Evolutionary conservation across 2,329 filamentous ascomycete genomes (phyloP).

Genomic region (Trichoderma asperellum): DNA sequence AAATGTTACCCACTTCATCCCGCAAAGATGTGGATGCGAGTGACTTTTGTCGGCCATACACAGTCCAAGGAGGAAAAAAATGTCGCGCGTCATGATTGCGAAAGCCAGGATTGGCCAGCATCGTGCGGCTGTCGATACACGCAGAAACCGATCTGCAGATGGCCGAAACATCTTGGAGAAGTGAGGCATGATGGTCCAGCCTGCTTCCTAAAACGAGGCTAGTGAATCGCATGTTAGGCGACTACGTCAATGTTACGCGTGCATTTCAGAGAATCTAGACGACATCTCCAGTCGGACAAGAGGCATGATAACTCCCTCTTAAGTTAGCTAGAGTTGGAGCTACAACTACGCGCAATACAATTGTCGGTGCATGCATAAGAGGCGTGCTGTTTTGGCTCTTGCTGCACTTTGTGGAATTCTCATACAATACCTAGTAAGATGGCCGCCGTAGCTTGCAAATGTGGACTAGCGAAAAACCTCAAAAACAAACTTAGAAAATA

Average conservation of each 20-base stretch:
- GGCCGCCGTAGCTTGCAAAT: not conserved
- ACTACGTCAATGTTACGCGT: slow-evolving; percentile 22
- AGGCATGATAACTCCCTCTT: not conserved
- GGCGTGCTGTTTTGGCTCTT: not conserved
- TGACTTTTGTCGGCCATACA: slow-evolving; percentile 6
- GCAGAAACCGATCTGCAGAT: slow-evolving; percentile 13
- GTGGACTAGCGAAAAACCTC: not conserved
- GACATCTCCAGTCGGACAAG: not conserved
- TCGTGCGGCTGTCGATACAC: not conserved
- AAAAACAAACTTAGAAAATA: not conserved
- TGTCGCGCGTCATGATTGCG: slow-evolving; percentile 24
- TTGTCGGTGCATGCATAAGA: not conserved
- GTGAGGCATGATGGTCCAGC: not conserved
- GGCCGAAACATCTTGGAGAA: not conserved
- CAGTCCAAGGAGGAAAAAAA: slow-evolving; percentile 8
- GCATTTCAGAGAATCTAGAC: not conserved
- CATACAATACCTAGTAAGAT: not conserved
- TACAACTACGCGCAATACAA: not conserved
- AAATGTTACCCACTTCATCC: slow-evolving; percentile 13
- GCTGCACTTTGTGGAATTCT: not conserved
- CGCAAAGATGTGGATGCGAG: slow-evolving; percentile 14
- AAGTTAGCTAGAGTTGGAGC: not conserved
- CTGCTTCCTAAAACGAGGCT: not conserved
- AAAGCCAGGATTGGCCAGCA: slow-evolving; percentile 10
- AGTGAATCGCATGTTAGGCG: not conserved